phyloP scores from a whole-genome alignment of 2,329 filamentous ascomycete species.

The Aschersonia sp. region DNA sequence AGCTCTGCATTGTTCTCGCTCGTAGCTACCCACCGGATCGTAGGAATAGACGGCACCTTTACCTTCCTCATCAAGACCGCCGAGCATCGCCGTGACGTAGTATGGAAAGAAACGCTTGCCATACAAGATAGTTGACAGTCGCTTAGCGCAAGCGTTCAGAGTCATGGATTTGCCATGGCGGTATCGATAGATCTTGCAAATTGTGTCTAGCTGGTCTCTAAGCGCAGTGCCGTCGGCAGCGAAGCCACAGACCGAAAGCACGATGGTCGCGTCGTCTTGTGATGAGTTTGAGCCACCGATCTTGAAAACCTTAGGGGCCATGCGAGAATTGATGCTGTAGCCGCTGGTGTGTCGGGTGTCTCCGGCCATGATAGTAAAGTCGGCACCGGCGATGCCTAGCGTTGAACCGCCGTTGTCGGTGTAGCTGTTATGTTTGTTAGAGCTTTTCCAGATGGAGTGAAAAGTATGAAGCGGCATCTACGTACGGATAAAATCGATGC shows the following conservation, averaged over 20 bases:
- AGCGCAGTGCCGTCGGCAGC: conserved; percentile 88
- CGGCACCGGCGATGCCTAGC: conserved; percentile 80
- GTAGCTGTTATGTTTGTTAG: conserved; percentile 44
- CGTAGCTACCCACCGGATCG: conserved; percentile 94
- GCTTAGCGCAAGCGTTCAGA: conserved; percentile 86
- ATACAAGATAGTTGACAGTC: conserved; percentile 90
- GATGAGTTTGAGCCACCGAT: conserved; percentile 84
- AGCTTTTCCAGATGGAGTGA: background rate
- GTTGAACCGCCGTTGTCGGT: conserved; percentile 97
- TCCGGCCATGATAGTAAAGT: conserved; percentile 93
- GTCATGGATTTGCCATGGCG: conserved; percentile 95
- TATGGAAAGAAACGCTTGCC: conserved; percentile 98
- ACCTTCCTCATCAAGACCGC: conserved; percentile 86
- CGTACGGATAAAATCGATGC: conserved; percentile 89
- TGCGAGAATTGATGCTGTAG: conserved; percentile 98
- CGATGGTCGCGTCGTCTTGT: conserved; percentile 71
- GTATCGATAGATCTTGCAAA: conserved; percentile 98
- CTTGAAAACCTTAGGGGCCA: conserved; percentile 90
- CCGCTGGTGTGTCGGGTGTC: conserved; percentile 92
- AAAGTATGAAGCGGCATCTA: background rate
- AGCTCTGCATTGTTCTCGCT: conserved; percentile 89
- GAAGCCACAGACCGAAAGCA: conserved; percentile 90
- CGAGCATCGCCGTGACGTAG: conserved; percentile 91
- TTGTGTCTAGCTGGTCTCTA: conserved; percentile 82
- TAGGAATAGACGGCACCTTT: conserved; percentile 93